A percentile compares a stretch with the other conserved stretches of the same genome.
These are phyloP conservation scores for Candida nitratophila DNA, from an alignment of 805 yeast species.

Conservation along the genomic window DNA sequence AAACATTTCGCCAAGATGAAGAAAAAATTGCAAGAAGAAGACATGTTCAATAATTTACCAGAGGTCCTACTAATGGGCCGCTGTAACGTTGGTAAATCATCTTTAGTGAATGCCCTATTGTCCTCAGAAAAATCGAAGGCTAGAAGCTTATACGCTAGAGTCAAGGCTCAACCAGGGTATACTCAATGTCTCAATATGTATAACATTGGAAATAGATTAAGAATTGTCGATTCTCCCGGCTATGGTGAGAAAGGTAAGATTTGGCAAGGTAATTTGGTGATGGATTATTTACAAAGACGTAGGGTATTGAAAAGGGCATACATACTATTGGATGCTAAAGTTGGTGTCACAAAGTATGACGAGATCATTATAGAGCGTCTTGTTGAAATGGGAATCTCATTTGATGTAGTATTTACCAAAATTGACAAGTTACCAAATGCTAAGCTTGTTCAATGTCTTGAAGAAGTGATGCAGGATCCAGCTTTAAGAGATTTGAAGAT, in stretches of 20 bases:
- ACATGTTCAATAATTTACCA: slow-evolving; percentile 39
- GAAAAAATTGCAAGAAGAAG: slow-evolving; percentile 1
- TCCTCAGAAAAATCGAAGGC: slow-evolving; percentile 23
- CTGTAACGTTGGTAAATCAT: slow-evolving; percentile 83
- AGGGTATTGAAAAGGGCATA: slow-evolving; percentile 50
- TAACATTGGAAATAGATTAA: slow-evolving; percentile 54
- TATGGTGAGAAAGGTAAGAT: slow-evolving; percentile 67
- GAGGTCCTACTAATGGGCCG: slow-evolving; percentile 75
- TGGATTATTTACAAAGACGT: slow-evolving; percentile 54
- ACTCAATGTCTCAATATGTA: slow-evolving; percentile 65
- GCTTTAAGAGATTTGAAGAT: slow-evolving; percentile 35
- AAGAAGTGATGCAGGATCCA: slow-evolving; percentile 30
- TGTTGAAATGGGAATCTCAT: slow-evolving; percentile 50
- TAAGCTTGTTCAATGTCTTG: slow-evolving; percentile 26
- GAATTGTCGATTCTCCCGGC: slow-evolving; percentile 84
- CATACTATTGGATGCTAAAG: slow-evolving; percentile 52
- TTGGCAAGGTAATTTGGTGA: slow-evolving; percentile 63
- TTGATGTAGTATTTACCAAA: slow-evolving; percentile 73
- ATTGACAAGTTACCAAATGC: slow-evolving; percentile 47
- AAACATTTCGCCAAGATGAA: slow-evolving; percentile 18
- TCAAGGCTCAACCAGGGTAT: slow-evolving; percentile 29
- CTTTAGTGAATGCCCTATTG: slow-evolving; percentile 58
- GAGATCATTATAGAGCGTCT: slow-evolving; percentile 42
- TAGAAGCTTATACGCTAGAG: slow-evolving; percentile 35
- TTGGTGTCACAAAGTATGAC: slow-evolving; percentile 58